A percentile compares a stretch with the other conserved stretches of the same genome.
Conservation (phyloP, 176 grass and related monocot species). For the Oryza coarctata region DNA sequence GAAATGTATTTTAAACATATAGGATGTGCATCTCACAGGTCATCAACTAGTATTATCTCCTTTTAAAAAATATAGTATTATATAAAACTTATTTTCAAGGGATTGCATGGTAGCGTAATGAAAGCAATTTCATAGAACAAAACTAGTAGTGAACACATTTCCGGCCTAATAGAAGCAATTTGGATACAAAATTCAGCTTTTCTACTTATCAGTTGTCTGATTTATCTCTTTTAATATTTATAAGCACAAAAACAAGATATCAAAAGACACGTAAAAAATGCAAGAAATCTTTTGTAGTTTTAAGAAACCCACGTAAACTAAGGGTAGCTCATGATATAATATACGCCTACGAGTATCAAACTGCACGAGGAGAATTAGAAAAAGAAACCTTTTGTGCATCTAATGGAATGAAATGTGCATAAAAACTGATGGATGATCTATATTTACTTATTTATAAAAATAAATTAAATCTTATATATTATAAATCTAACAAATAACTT, state of each 20-base stretch:
- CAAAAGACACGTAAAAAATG: neutral
- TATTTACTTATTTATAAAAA: no score
- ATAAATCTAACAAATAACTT: no score
- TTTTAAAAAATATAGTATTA: neutral
- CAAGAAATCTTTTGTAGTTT: neutral
- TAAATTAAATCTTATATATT: no score
- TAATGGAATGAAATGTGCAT: no score
- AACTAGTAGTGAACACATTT: neutral
- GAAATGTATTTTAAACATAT: no score
- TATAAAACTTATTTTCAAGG: neutral
- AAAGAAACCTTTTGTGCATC: no score
- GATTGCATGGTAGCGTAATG: neutral
- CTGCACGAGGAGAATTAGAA: neutral
- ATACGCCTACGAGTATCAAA: no score
- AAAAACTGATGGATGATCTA: no score
- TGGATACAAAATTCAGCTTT: constrained; percentile 7
- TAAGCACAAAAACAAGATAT: neutral
- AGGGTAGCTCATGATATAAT: no score
- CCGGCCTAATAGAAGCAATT: neutral
- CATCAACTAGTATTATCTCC: constrained; percentile 27
- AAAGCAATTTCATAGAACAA: neutral
- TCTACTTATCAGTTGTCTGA: no score
- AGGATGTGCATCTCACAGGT: no score
- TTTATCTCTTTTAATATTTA: no score
- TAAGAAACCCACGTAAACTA: neutral